Evolutionary conservation across 148 eudicot species (phyloP).

Genomic region (Heliamphora exappendiculata): DNA sequence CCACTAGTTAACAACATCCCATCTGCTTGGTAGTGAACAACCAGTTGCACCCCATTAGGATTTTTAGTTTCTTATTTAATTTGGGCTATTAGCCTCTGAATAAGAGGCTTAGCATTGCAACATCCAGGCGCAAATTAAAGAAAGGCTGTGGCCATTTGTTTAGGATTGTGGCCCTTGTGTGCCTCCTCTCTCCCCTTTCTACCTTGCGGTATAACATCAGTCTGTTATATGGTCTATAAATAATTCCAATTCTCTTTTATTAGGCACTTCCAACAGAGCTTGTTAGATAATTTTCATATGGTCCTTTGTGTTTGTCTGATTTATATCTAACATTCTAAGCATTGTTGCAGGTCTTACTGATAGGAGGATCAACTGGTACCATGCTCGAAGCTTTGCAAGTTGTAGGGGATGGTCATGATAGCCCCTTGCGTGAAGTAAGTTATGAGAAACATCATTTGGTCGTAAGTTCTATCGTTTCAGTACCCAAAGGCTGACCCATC

Average conservation of each 20-base stretch:
- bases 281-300: background rate
- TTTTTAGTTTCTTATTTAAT: no score
- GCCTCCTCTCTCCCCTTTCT: no score
- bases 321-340: background rate
- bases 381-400: constrained; percentile 94
- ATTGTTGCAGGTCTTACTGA: constrained; percentile 71
- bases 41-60: no score
- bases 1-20: no score
- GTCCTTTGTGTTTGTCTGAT: background rate
- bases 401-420: constrained; percentile 69
- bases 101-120: no score
- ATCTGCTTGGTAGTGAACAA: no score
- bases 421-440: constrained; percentile 65
- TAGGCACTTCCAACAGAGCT: background rate
- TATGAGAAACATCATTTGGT: constrained; percentile 5
- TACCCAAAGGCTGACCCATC: background rate
- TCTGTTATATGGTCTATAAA: background rate
- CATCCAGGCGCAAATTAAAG: no score
- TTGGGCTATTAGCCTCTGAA: no score
- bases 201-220: no score
- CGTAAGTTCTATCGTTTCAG: background rate
- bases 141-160: no score
- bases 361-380: constrained; percentile 98
- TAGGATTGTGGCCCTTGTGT: no score
- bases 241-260: background rate